Base-by-base conservation (phyloP, 1,139 yeast species). In the Kurtzmaniella natalensis region DNA sequence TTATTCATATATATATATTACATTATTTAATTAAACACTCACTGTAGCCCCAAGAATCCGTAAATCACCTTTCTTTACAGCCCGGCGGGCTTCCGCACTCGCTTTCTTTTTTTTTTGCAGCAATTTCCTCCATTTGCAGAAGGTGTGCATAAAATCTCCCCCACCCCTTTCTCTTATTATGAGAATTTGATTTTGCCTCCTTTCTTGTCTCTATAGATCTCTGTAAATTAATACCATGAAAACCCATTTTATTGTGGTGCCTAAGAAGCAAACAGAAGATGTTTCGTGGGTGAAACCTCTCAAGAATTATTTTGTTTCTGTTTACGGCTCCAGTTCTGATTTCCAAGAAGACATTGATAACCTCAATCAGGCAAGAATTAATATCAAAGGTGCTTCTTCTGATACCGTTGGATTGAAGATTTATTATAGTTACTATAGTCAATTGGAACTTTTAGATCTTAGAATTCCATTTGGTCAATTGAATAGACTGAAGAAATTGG, bases 391-490 rank as follows among this genome's bases (percentile, higher is more conserved):
- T 3, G 71, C 74, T 4, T 65, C 68, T 39, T 69, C 74, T 28
- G 83, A 76, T 45, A 46, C 51, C 16, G 65, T 75, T 0, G 74
- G 76, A 1, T 61, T 72, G 14, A 45, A 74, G 43, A 59, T 81
- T 33, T 70, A 82, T 42, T 79, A 76, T 51, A 72, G 75, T 38
- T 92, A 92, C 57, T 87, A 81, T 50, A 85, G 87, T 19, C 94
- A 84, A 53, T 55, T 92, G 43, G 96, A 89, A 49, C 72, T 87
- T 14, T 59, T 92, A 33, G 92, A 85, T 44, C 59, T 86, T 45
- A 66, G 96, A 37, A 57, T 89, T 13, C 92, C 95, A 0, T 72
- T 82, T 40, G 70, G 69, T 32, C 64, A 71, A 16, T 64, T 70
- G 16, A 78, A 78, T 36, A 74, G 78, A 43, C 55, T 51, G 35